A percentile compares a stretch with the other conserved stretches of the same genome.
Evolutionary conservation across 192 early-diverging fungal species (phyloP).

Genomic region (Coemansia guatemalensis): DNA sequence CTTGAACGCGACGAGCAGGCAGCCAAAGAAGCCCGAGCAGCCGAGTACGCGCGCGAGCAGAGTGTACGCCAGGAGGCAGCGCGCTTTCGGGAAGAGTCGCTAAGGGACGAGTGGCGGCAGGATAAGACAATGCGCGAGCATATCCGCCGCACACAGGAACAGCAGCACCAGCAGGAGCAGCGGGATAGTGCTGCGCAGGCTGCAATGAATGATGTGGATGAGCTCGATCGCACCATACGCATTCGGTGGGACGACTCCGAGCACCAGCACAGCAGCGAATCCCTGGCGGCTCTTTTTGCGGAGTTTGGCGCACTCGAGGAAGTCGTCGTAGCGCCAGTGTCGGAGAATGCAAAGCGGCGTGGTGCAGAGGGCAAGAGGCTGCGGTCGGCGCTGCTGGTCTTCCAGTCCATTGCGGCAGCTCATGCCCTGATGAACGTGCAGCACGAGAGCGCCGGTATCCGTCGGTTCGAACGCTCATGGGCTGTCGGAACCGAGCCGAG

Average conservation of each 20-base stretch:
- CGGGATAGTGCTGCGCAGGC: constrained; percentile 1
- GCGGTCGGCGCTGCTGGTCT: constrained; percentile 40
- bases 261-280: background rate
- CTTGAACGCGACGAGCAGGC: constrained; percentile 31
- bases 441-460: constrained; percentile 2
- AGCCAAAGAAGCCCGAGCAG: constrained; percentile 14
- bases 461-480: constrained; percentile 30
- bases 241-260: constrained; percentile 29
- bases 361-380: background rate
- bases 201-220: constrained; percentile 24
- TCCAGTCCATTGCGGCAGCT: constrained; percentile 32
- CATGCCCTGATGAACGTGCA: constrained; percentile 37
- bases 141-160: constrained; percentile 2
- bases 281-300: constrained; percentile 21
- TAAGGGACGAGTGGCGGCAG: constrained; percentile 17
- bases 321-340: constrained; percentile 38
- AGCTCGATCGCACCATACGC: constrained; percentile 37
- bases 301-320: constrained; percentile 43
- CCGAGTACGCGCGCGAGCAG: constrained; percentile 11
- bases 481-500: constrained; percentile 30
- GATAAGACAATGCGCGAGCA: constrained; percentile 41
- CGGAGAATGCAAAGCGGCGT: constrained; percentile 8
- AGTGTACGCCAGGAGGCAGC: constrained; percentile 28
- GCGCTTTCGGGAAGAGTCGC: constrained; percentile 30
- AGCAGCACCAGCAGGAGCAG: constrained; percentile 3